These are phyloP conservation scores for Corallochytrium limacisporum DNA, from an alignment of 78 protist genomes.

Conservation along the genomic window DNA sequence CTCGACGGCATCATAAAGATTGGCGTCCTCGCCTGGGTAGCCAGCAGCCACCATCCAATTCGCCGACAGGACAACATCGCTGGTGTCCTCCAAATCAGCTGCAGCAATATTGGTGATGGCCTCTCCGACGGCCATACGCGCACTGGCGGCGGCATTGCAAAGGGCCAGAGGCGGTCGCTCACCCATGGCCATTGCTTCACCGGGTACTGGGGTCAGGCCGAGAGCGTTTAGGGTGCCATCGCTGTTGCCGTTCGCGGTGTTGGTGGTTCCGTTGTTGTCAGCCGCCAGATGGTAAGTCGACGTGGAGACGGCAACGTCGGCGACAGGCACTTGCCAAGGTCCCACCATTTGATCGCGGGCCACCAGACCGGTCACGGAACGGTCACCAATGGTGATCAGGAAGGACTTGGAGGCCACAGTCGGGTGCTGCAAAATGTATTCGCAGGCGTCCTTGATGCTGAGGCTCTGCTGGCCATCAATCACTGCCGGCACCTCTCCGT, in stretches of 20 bases:
- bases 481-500: not conserved
- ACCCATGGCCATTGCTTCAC: slow-evolving; percentile 27
- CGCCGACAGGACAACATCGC: slow-evolving; percentile 51
- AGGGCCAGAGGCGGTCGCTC: slow-evolving; percentile 35
- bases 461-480: not conserved
- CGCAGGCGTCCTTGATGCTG: not conserved
- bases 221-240: not conserved
- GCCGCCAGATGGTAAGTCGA: slow-evolving; percentile 27
- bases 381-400: slow-evolving; percentile 70
- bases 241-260: slow-evolving; percentile 47
- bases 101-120: slow-evolving; percentile 68
- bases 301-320: slow-evolving; percentile 63
- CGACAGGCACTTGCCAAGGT: slow-evolving; percentile 65
- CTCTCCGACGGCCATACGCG: slow-evolving; percentile 70
- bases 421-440: slow-evolving; percentile 52
- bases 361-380: slow-evolving; percentile 79
- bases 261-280: slow-evolving; percentile 28
- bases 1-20: slow-evolving; percentile 57
- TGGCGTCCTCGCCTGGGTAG: slow-evolving; percentile 69
- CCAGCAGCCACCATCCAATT: slow-evolving; percentile 92
- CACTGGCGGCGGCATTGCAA: slow-evolving; percentile 54
- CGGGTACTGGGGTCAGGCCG: too few relatives aligned
- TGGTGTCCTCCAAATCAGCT: slow-evolving; percentile 29
- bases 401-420: slow-evolving; percentile 79
- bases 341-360: slow-evolving; percentile 87